phyloP scores from a whole-genome alignment of 225 moss, liverwort and hornwort genomes.

The Sphagnum tenellum region DNA sequence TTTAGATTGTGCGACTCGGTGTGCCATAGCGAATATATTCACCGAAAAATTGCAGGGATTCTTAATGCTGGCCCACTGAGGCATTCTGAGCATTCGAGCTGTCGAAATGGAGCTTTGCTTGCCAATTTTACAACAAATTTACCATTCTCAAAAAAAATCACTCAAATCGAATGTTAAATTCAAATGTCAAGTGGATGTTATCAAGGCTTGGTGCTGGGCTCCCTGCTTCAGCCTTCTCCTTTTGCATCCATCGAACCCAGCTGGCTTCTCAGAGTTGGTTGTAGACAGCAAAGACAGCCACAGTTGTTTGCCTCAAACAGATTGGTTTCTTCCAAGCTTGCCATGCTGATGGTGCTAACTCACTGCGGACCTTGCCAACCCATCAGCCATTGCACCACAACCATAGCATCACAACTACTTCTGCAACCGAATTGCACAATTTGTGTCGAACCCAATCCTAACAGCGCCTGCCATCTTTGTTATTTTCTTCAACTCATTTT shows the following conservation, averaged over 20 bases:
- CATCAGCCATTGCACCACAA: constrained; percentile 39
- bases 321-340: constrained; percentile 44
- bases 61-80: constrained; percentile 47
- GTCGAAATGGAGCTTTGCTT: constrained; percentile 54
- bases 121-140: constrained; percentile 40
- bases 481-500: constrained; percentile 42
- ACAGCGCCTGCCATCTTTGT: constrained; percentile 40
- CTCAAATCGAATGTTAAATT: constrained; percentile 46
- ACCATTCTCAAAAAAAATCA: constrained; percentile 23
- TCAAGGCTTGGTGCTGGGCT: constrained; percentile 55
- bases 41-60: constrained; percentile 37
- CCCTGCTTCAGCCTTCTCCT: constrained; percentile 51
- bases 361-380: constrained; percentile 49
- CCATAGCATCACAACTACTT: constrained; percentile 54
- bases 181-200: constrained; percentile 54
- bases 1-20: constrained; percentile 60
- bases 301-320: constrained; percentile 48
- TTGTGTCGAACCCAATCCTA: constrained; percentile 40
- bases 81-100: constrained; percentile 46
- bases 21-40: constrained; percentile 52
- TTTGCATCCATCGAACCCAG: constrained; percentile 61
- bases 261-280: constrained; percentile 46
- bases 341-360: constrained; percentile 52
- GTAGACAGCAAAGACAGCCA: constrained; percentile 53
- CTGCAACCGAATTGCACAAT: constrained; percentile 57